Base-by-base conservation (phyloP, 2,329 filamentous ascomycete species). In the Botrytis sinoallii region DNA sequence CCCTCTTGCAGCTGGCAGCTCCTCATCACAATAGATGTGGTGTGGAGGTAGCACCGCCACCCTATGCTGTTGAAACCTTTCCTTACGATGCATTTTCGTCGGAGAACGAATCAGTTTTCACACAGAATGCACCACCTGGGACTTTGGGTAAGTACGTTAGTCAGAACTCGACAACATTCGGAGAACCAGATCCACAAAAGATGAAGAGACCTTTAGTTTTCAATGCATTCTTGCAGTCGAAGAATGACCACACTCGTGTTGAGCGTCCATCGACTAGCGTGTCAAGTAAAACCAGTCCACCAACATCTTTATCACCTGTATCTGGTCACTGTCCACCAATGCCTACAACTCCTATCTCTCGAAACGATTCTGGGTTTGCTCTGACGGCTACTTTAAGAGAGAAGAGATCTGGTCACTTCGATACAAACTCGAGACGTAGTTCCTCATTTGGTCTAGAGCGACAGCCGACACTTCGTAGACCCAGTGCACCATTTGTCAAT, bases 341-440 rank as follows among this genome's bases (percentile, higher is more conserved):
- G 14, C 91, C 93, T 0, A 88, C 88, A 4, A 95, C 93, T 4
- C 92, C 93, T 0, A 89, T 93, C n/a, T 97, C 94, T 9, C 89
- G 94, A 25, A 97, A 92, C 79, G 96, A 99, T 81, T 98, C 95
- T 7, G 95, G 94, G 2, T 97, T 96, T 82, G 93, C 93, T 52
- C 85, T 97, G 73, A 91, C 95, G 76, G 90, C 93, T 29, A 97
- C 93, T 7, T 85, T 99, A 73, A 90, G 94, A 46, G 96, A 98
- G 83, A 99, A 98, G 85, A 90, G 95, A 70, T 98, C 96, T 4
- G 95, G 93, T 1, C 94, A 98, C 81, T 97, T 98, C 78, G 89
- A 92, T 73, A 83, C 76, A 84, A 87, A 86, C 77, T 92, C 92
- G n/a, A 89, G 95, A 74, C 90, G 95, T 77, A 98, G 95, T 84